Base-by-base conservation (phyloP, 192 early-diverging fungal genomes). In the Coemansia sp. region DNA sequence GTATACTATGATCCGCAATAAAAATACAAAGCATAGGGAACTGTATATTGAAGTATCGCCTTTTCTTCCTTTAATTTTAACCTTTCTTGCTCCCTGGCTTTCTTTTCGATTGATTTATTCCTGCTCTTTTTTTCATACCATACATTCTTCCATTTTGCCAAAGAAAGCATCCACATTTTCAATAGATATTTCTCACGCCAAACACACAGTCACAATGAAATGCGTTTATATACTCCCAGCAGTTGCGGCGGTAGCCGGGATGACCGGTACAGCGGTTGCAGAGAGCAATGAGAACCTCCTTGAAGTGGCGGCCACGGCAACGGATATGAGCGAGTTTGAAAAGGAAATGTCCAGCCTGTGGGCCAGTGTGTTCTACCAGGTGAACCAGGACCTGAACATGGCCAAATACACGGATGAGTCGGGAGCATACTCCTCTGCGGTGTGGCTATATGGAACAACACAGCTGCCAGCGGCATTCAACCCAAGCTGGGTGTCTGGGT, bases 401-500 rank as follows among this genome's bases (percentile, higher is more conserved):
- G 48, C 57, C 1, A 37, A 37, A 12, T 62, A 68, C 41, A 21
- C 47, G 39, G 62, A 51, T 18, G 47, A 46, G 6, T 58, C 71
- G 15, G 49, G 16, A 3, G 71, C 45, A 11, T 74, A 79, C 43
- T 61, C 61, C 8, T n/a, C 48, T 12, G 72, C 72, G 16, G 61
- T 62, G 5, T 71, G 68, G 68, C 72, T 79, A 8, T 79, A 79
- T n/a, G 77, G 77, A 6, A 79, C 77, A 6, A 65, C 45, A 4
- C 52, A 59, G 56, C 59, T 79, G 8, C 77, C 77, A 4, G 65
- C 72, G 10, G 13, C 49, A 11, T 73, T 69, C 40, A 45, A 51
- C 9, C 13, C 72, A 4, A 57, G 54, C 8, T 79, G 77, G 77
- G 65, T 61, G 0, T 54, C 68, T 18, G 68, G 65, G 10, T 74